Base-by-base conservation (phyloP, 768 basidiomycete genomes). In the Zangia roseola region DNA sequence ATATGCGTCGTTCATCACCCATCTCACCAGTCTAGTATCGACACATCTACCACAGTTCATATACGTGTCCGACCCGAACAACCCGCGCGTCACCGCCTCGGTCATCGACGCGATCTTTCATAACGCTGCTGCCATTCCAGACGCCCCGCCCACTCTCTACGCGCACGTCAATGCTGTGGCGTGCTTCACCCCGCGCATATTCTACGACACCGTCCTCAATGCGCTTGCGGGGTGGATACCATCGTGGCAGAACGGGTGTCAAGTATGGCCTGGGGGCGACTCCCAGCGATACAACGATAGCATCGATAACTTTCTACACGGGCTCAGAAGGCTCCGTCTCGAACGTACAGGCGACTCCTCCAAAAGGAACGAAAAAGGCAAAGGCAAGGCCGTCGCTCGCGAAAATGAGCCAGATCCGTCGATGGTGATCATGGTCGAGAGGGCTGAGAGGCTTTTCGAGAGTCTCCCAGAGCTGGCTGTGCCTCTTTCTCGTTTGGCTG, bases 221-320 rank as follows among this genome's bases (percentile, higher is more conserved):
- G 60, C 73, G 6, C 71, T 91, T 4, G 77, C 81, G 4, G 63
- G 64, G 10, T 84, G 81, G 79, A 69, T 62, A 13, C 74, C 81
- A 9, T 62, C 66, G 6, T 88, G 86, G 87, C 74, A 76, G 20
- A 68, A 77, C 6, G 86, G 83, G 0, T 84, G 83, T 51, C 65
- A 63, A 21, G 81, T 82, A 47, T 88, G 86, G 86, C 60, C 61
- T 9, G 57, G 69, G 9, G 61, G 68, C 5, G 71, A 83, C 6
- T 64, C 63, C 8, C 61, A 74, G 42, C 59, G 78, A 49, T 86
- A 76, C 70, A 88, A 83, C 57, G 83, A 85, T 26, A 83, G 71
- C 48, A 60, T 89, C 19, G 88, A 89, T n/a, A n/a, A 73, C 12
- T 90, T 90, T 55, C 50, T 88, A n/a, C 84, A 86, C 51, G 87